These are phyloP conservation scores for Tetracladium setigerum DNA, from an alignment of 495 filamentous ascomycete species.

Conservation along the genomic window DNA sequence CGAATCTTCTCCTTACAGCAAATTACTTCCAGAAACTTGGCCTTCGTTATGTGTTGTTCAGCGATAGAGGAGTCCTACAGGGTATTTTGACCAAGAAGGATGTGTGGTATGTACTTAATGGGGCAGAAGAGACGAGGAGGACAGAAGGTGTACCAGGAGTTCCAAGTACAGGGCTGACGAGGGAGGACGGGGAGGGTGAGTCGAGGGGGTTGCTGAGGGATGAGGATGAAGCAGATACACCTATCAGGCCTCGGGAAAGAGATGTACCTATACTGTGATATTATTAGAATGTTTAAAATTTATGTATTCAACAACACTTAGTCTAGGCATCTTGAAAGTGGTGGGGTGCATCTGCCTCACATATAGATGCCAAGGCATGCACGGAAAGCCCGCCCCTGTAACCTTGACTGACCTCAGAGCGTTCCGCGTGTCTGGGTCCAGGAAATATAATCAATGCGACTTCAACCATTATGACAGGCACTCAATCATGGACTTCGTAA, in stretches of 20 bases:
- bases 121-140: conserved; percentile 52
- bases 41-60: conserved; percentile 82
- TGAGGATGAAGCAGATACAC: conserved; percentile 27
- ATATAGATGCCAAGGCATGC: no score
- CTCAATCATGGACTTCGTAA: conserved; percentile 24
- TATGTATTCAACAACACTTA: no score
- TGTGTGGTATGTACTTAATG: conserved; percentile 89
- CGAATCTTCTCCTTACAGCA: conserved; percentile 70
- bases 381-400: no score
- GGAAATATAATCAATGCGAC: not conserved
- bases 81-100: conserved; percentile 96
- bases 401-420: not conserved
- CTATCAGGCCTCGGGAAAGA: conserved; percentile 6
- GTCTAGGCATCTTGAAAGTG: no score
- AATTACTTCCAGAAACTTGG: conserved; percentile 92
- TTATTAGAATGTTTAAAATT: not conserved
- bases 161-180: conserved; percentile 24
- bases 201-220: conserved; percentile 42
- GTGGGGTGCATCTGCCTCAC: no score
- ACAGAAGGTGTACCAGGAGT: conserved; percentile 10
- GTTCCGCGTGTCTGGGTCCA: not conserved
- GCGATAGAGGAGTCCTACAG: conserved; percentile 69
- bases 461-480: conserved; percentile 14
- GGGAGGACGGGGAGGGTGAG: conserved; percentile 36
- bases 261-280: conserved; percentile 18